Evolutionary conservation across 2,329 filamentous ascomycete genomes (phyloP).

Genomic region (Fusarium sp.): DNA sequence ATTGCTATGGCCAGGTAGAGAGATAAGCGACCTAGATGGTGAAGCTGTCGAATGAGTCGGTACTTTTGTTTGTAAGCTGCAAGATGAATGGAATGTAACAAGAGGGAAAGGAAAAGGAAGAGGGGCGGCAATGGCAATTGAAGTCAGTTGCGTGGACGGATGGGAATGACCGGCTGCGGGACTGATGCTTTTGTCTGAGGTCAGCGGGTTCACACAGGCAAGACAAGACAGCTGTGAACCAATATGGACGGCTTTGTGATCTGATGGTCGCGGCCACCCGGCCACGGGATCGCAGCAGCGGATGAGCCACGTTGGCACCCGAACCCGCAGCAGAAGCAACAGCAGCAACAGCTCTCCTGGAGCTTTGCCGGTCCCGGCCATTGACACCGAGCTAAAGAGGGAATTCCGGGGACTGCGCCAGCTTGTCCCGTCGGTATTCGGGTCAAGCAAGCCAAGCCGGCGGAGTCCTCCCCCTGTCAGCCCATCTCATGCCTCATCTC

Average conservation of each 20-base stretch:
- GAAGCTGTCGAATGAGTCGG: conserved; percentile 6
- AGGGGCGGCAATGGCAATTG: conserved; percentile 22
- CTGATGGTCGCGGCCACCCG: conserved; percentile 16
- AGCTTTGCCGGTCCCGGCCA: conserved; percentile 29
- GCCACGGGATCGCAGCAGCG: conserved; percentile 23
- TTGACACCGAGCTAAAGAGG: neutral
- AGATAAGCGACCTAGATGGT: conserved; percentile 4
- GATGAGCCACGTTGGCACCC: conserved; percentile 1
- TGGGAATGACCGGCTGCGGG: conserved; percentile 35
- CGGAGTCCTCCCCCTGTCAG: neutral
- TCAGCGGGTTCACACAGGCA: conserved; percentile 30
- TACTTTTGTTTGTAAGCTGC: neutral
- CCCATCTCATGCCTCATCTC: conserved; percentile 28
- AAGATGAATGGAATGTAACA: conserved; percentile 10
- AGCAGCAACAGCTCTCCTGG: neutral
- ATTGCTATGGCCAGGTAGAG: neutral
- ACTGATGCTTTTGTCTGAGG: conserved; percentile 30
- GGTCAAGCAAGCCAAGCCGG: conserved; percentile 2
- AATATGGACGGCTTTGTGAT: conserved; percentile 25
- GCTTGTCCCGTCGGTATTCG: conserved; percentile 24
- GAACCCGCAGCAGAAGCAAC: neutral
- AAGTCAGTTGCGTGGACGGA: conserved; percentile 19
- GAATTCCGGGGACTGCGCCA: conserved; percentile 31
- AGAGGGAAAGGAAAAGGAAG: conserved; percentile 16
- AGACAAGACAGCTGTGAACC: neutral